Evolutionary conservation across 176 grass and related monocot species (phyloP).

Genomic region (Metroxylon sagu): DNA sequence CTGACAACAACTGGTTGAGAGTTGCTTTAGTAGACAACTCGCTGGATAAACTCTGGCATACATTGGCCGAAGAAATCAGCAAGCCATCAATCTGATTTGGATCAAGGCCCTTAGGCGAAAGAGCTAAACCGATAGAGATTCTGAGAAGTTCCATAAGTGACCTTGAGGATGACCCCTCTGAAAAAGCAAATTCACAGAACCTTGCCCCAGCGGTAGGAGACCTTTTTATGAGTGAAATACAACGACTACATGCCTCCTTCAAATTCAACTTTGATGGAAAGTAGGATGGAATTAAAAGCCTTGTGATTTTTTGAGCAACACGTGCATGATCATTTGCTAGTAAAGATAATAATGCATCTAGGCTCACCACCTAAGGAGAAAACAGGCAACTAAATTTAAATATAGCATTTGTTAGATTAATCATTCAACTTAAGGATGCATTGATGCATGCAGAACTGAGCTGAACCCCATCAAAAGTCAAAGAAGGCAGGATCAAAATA

Average conservation of each 20-base stretch:
- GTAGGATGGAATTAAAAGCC: conserved; percentile 73
- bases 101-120: conserved; percentile 50
- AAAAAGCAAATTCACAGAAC: conserved; percentile 85
- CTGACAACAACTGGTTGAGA: conserved; percentile 54
- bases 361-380: conserved; percentile 52
- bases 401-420: no score
- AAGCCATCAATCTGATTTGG: conserved; percentile 69
- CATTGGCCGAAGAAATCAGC: conserved; percentile 56
- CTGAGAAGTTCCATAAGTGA: conserved; percentile 55
- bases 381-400: conserved; percentile 13
- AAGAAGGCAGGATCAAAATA: background rate
- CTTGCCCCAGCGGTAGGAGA: conserved; percentile 69
- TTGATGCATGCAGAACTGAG: no score
- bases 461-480: no score
- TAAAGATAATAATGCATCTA: conserved; percentile 56
- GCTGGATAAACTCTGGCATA: conserved; percentile 53
- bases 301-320: conserved; percentile 90
- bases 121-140: conserved; percentile 43
- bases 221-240: conserved; percentile 71
- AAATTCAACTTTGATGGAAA: conserved; percentile 66
- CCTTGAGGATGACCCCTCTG: conserved; percentile 63
- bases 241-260: conserved; percentile 65
- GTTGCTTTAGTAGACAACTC: conserved; percentile 36
- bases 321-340: conserved; percentile 73
- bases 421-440: no score